Evolutionary conservation across 2,329 filamentous ascomycete genomes (phyloP).

Genomic region (Clonostachys solani): DNA sequence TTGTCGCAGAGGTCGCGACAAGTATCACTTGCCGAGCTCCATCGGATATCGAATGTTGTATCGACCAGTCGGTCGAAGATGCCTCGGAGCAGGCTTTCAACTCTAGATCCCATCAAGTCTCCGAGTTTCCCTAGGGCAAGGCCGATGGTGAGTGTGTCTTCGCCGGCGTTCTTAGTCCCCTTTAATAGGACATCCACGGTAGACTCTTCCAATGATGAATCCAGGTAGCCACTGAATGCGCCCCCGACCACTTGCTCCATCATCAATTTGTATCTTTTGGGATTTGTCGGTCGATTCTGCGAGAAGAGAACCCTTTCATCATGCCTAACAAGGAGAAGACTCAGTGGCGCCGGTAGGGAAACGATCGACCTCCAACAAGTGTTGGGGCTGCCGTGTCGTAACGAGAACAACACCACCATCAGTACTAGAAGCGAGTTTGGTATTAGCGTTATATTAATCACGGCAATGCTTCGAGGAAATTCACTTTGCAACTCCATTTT

Average conservation of each 20-base stretch:
- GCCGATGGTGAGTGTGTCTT: too few species aligned
- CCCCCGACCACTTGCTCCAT: constrained; percentile 34
- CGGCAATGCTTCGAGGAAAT: too few species aligned
- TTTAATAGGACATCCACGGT: constrained; percentile 18
- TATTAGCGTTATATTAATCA: too few species aligned
- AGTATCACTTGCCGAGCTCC: constrained; percentile 24
- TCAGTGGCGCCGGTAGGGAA: not conserved
- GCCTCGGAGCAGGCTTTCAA: too few species aligned
- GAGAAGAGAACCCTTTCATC: constrained; percentile 9
- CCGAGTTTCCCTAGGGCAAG: too few species aligned
- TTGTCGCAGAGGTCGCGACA: constrained; percentile 30
- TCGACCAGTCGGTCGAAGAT: too few species aligned
- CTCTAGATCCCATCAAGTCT: too few species aligned
- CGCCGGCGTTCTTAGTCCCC: constrained; percentile 3
- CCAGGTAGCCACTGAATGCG: constrained; percentile 22
- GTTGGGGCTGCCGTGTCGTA: constrained; percentile 12
- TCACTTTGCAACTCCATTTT: constrained; percentile 21
- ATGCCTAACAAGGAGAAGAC: constrained; percentile 12
- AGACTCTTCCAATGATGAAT: constrained; percentile 13
- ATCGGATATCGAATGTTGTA: constrained; percentile 13
- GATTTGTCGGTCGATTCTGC: constrained; percentile 6
- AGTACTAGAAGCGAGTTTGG: too few species aligned
- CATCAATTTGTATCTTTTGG: constrained; percentile 26
- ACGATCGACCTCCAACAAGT: constrained; percentile 4
- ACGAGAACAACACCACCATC: constrained; percentile 15